A percentile compares a stretch with the other conserved stretches of the same genome.
Conservation (phyloP, 129 eudicot species). For the Heracleum sosnowskyi region DNA sequence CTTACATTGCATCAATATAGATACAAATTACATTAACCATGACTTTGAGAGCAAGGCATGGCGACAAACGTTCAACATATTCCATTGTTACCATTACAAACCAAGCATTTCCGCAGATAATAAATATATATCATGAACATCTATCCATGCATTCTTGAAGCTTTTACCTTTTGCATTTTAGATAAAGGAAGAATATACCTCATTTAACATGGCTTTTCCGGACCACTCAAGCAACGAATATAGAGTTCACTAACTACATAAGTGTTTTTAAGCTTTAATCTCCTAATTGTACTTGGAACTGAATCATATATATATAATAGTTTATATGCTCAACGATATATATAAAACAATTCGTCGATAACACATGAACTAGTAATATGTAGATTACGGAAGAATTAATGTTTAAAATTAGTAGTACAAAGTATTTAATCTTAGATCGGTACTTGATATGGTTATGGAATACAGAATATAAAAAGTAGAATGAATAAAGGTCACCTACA, state of each 20-base stretch:
- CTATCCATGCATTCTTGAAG: not conserved
- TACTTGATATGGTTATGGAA: not conserved
- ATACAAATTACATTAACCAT: too few relatives aligned
- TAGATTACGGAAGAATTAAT: too few relatives aligned
- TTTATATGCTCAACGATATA: too few relatives aligned
- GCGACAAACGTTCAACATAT: not conserved
- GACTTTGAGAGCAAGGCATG: not conserved
- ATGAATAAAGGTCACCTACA: not conserved
- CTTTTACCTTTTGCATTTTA: not conserved
- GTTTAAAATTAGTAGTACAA: too few relatives aligned
- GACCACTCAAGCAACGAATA: slow-evolving; percentile 3
- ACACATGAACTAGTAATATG: too few relatives aligned
- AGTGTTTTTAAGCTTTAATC: not conserved
- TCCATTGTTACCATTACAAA: not conserved
- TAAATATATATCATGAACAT: not conserved
- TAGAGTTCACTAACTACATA: not conserved
- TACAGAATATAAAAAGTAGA: not conserved
- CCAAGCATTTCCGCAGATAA: not conserved
- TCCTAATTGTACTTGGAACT: not conserved
- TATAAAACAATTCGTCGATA: too few relatives aligned
- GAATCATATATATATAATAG: not conserved
- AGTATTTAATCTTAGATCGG: not conserved
- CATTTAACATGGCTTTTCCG: not conserved
- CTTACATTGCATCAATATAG: too few relatives aligned
- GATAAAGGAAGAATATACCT: not conserved